Conservation (phyloP, 2,329 filamentous ascomycete genomes). For the Xylariaceae sp. region DNA sequence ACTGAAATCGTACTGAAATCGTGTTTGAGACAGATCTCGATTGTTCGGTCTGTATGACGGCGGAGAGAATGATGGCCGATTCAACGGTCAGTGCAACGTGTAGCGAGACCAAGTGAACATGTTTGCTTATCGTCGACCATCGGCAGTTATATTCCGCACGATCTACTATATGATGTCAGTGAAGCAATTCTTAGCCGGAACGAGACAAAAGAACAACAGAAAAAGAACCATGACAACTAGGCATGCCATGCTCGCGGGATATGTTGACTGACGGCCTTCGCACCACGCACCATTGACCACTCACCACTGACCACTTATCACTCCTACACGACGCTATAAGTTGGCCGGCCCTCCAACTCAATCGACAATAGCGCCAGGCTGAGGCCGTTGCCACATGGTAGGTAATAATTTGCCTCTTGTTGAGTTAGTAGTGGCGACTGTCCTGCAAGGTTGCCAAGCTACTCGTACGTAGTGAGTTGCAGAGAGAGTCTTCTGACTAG, state of each 20-base stretch:
- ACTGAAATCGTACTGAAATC: not conserved
- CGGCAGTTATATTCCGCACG: not conserved
- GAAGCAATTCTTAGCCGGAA: not conserved
- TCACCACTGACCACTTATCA: too few species aligned
- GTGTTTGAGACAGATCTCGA: not conserved
- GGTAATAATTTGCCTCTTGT: conserved; percentile 14
- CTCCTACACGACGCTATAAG: not conserved
- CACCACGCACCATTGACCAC: too few species aligned
- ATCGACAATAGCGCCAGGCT: not conserved
- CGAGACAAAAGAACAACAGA: not conserved
- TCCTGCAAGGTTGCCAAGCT: not conserved
- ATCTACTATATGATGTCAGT: not conserved
- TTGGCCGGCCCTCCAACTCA: not conserved
- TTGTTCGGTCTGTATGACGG: conserved; percentile 4
- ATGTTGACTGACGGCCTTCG: too few species aligned
- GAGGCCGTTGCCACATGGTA: conserved; percentile 16
- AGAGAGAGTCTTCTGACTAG: not conserved
- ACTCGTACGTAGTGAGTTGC: not conserved
- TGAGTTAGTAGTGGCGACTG: not conserved
- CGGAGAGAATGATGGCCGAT: conserved; percentile 10
- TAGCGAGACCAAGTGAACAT: not conserved
- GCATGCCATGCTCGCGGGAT: too few species aligned
- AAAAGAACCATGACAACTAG: not conserved
- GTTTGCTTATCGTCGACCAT: not conserved
- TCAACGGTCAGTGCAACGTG: conserved; percentile 6